phyloP scores from a whole-genome alignment of 1,284 basidiomycete species.

The Kwoniella shivajii region DNA sequence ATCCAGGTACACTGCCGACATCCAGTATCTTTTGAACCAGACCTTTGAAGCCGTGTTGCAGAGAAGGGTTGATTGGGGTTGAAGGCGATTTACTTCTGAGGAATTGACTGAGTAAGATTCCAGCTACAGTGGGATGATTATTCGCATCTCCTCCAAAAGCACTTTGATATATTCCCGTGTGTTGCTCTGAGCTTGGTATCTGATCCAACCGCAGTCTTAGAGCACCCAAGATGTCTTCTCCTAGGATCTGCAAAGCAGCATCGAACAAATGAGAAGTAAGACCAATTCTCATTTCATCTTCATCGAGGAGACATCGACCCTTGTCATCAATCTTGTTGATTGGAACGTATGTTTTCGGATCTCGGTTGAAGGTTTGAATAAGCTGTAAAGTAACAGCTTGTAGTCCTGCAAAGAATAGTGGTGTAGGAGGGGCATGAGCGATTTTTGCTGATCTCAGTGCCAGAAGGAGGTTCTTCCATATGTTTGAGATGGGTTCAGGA shows the following conservation, averaged over 20 bases:
- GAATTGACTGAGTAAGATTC: constrained; percentile 34
- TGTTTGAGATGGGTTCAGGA: constrained; percentile 28
- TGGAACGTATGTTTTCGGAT: constrained; percentile 40
- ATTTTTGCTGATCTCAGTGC: constrained; percentile 24
- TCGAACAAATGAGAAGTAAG: constrained; percentile 32
- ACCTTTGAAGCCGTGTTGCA: constrained; percentile 15
- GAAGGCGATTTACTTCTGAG: constrained; percentile 28
- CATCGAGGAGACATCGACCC: constrained; percentile 21
- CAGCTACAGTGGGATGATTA: constrained; percentile 26
- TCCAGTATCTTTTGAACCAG: constrained; percentile 28
- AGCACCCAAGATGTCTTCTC: constrained; percentile 20
- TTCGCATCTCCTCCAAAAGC: constrained; percentile 28
- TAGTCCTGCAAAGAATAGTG: constrained; percentile 28
- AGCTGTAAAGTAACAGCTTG: constrained; percentile 28
- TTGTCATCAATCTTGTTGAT: constrained; percentile 27
- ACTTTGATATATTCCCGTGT: neutral
- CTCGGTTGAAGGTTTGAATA: constrained; percentile 31
- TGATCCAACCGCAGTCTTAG: constrained; percentile 10
- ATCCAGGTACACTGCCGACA: constrained; percentile 21
- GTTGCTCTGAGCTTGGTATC: neutral
- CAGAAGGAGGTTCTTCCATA: constrained; percentile 44
- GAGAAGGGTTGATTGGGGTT: constrained; percentile 11
- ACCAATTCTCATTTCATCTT: constrained; percentile 25
- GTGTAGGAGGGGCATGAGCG: constrained; percentile 18
- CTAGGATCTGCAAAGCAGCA: constrained; percentile 24